A percentile compares a stretch with the other conserved stretches of the same genome.
Evolutionary conservation across 1,284 basidiomycete genomes (phyloP).

Genomic region (Malassezia dermatis): DNA sequence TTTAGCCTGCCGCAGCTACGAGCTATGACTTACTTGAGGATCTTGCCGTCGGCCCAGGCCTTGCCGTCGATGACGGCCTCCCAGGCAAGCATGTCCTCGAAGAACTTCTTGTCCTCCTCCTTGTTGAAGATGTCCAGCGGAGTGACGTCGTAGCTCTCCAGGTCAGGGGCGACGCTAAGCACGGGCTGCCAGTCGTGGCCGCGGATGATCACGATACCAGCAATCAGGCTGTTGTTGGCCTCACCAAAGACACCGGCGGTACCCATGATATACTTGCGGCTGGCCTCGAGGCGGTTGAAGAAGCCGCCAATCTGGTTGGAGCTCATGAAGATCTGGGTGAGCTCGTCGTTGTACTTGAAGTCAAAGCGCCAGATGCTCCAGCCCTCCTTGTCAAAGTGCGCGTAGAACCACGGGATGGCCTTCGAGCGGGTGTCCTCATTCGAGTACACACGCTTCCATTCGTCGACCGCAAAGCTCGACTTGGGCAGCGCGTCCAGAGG

Average conservation of each 20-base stretch:
- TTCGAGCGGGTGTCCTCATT: constrained; percentile 69
- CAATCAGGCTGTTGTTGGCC: constrained; percentile 55
- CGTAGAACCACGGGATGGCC: constrained; percentile 39
- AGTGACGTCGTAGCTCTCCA: constrained; percentile 74
- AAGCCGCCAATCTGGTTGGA: constrained; percentile 70
- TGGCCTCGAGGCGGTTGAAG: constrained; percentile 68
- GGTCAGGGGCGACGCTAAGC: constrained; percentile 64
- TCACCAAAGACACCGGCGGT: constrained; percentile 81
- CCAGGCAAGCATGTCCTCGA: constrained; percentile 47
- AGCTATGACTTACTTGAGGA: constrained; percentile 38
- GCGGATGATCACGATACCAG: constrained; percentile 68
- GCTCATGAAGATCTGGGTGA: constrained; percentile 58
- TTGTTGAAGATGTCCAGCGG: constrained; percentile 49
- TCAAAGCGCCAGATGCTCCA: constrained; percentile 85
- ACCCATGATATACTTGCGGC: constrained; percentile 62
- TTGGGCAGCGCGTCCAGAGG: constrained; percentile 85
- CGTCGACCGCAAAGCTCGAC: constrained; percentile 84
- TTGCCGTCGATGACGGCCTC: constrained; percentile 35
- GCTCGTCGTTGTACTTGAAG: constrained; percentile 95
- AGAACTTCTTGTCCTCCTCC: constrained; percentile 47
- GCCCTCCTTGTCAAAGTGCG: constrained; percentile 73
- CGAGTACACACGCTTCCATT: constrained; percentile 95
- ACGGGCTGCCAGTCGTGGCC: constrained; percentile 54
- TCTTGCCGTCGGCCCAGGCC: constrained; percentile 41
- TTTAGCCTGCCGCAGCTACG: not conserved